Conservation (phyloP, 2,329 filamentous ascomycete species). For the Plectosphaerella plurivora region DNA sequence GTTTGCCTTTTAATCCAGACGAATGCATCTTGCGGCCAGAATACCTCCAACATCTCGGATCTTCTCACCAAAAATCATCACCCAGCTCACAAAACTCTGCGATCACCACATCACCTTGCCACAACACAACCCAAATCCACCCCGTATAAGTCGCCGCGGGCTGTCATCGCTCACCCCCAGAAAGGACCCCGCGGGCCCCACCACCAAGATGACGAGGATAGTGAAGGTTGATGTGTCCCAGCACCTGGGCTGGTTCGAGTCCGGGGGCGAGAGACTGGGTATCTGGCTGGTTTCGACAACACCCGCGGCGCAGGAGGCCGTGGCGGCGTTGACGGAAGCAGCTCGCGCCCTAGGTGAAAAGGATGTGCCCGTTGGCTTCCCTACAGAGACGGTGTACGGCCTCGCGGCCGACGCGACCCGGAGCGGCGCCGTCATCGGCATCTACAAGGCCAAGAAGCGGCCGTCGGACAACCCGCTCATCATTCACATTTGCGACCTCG, state of each 20-base stretch:
- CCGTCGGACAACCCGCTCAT: constrained; percentile 96
- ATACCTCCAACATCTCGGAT: neutral
- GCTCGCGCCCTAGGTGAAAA: constrained; percentile 61
- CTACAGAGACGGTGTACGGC: constrained; percentile 96
- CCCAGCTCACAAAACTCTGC: no score
- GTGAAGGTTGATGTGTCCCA: constrained; percentile 24
- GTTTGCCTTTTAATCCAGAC: no score
- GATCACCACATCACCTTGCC: neutral
- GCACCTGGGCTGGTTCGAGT: constrained; percentile 28
- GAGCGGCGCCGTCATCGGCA: constrained; percentile 78
- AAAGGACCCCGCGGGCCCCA: neutral
- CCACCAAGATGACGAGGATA: constrained; percentile 34
- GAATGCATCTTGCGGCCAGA: no score
- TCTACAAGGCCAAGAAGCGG: constrained; percentile 84
- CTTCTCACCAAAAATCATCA: no score
- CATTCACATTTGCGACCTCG: constrained; percentile 78
- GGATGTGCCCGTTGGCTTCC: constrained; percentile 83
- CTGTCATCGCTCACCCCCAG: neutral
- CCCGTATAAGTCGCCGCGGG: constrained; percentile 9
- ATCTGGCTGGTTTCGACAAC: constrained; percentile 34
- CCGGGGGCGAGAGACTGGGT: constrained; percentile 26
- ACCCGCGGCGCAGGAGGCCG: constrained; percentile 20
- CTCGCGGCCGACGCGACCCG: constrained; percentile 93
- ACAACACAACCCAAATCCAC: no score
- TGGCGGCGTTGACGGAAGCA: constrained; percentile 53